These are phyloP conservation scores for Mycena haematopus DNA, from an alignment of 768 basidiomycete genomes.

Conservation along the genomic window DNA sequence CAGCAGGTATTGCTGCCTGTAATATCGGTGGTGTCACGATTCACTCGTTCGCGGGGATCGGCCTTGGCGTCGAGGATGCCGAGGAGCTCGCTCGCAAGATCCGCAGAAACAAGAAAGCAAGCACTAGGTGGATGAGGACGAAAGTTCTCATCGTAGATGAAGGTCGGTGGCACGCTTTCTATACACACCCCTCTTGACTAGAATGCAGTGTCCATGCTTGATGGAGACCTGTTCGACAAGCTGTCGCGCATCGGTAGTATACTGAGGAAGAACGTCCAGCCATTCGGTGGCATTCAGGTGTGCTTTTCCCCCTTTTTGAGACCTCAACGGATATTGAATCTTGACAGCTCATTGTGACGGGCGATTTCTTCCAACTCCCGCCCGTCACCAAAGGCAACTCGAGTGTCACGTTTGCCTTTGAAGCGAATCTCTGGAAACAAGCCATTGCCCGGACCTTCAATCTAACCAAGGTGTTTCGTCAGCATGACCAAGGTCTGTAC, in stretches of 20 bases:
- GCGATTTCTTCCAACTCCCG: conserved; percentile 98
- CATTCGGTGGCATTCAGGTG: conserved; percentile 96
- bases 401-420: conserved; percentile 87
- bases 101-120: conserved; percentile 84
- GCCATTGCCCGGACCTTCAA: conserved; percentile 86
- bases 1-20: conserved; percentile 88
- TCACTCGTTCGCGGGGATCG: conserved; percentile 96
- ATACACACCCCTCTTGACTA: conserved; percentile 3
- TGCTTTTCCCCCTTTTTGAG: background rate
- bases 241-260: conserved; percentile 71
- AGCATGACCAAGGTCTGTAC: conserved; percentile 82
- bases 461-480: conserved; percentile 93
- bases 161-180: conserved; percentile 47
- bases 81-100: conserved; percentile 70
- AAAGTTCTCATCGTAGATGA: conserved; percentile 87
- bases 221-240: conserved; percentile 93
- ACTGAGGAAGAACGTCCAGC: conserved; percentile 64
- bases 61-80: conserved; percentile 73
- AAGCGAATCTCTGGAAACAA: conserved; percentile 79
- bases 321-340: background rate
- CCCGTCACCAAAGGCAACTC: conserved; percentile 76
- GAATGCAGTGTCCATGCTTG: conserved; percentile 93
- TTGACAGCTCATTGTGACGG: conserved; percentile 83
- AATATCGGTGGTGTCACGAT: conserved; percentile 97
- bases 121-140: conserved; percentile 80